phyloP scores from a whole-genome alignment of 2,329 filamentous ascomycete genomes.

The Colletotrichum somersetense region DNA sequence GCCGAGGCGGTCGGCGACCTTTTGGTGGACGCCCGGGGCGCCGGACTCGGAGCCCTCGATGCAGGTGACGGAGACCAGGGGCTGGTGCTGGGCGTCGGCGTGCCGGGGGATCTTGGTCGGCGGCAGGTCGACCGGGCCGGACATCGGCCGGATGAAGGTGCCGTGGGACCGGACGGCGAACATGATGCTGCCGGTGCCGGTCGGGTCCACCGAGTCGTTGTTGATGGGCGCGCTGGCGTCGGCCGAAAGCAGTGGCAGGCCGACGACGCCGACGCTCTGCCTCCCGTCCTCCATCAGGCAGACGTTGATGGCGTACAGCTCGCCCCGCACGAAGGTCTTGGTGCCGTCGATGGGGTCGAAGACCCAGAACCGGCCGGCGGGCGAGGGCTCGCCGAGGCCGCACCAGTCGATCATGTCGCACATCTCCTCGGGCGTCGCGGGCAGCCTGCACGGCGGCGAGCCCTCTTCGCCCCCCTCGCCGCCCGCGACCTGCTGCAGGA shows the following conservation, averaged over 20 bases:
- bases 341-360: constrained; percentile 74
- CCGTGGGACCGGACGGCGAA: constrained; percentile 64
- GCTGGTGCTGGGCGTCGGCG: constrained; percentile 38
- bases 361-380: constrained; percentile 63
- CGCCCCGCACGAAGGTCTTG: constrained; percentile 65
- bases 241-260: constrained; percentile 59
- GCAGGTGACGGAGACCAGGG: constrained; percentile 62
- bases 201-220: constrained; percentile 59
- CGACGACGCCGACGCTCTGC: constrained; percentile 65
- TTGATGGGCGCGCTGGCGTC: constrained; percentile 54
- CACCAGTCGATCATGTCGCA: constrained; percentile 68
- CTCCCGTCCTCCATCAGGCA: constrained; percentile 63
- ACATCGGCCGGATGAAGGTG: constrained; percentile 60
- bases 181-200: constrained; percentile 61
- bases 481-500: constrained; percentile 53
- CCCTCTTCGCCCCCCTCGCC: constrained; percentile 41
- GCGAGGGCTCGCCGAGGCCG: constrained; percentile 53
- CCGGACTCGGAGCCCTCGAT: constrained; percentile 61
- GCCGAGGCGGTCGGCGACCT: constrained; percentile 57
- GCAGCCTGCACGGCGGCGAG: constrained; percentile 49
- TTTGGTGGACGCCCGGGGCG: constrained; percentile 60
- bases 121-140: constrained; percentile 44
- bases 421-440: constrained; percentile 58
- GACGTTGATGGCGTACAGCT: constrained; percentile 70
- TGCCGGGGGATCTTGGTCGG: constrained; percentile 50